phyloP scores from a whole-genome alignment of 352 stramenopile genomes.

The Blastocystis sp. region DNA sequence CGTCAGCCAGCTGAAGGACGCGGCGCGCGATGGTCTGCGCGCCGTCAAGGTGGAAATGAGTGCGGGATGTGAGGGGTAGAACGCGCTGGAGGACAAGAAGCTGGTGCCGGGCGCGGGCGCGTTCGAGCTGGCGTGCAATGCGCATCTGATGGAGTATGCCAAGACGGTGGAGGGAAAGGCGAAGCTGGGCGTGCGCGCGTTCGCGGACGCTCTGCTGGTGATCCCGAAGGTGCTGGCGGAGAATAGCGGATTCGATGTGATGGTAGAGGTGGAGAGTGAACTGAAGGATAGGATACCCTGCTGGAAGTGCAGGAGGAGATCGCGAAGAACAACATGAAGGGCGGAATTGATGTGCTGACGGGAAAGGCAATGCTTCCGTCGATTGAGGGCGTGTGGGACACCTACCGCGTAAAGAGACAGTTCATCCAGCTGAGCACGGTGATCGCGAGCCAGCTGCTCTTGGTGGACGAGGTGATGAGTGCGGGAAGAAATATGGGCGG shows the following conservation, averaged over 20 bases:
- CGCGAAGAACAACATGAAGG: conserved; percentile 79
- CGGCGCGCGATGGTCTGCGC: conserved; percentile 91
- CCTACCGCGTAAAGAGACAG: conserved; percentile 97
- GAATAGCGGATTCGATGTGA: conserved; percentile 90
- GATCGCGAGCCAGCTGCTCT: conserved; percentile 46
- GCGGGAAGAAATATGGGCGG: conserved; percentile 50
- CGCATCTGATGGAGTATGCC: conserved; percentile 80
- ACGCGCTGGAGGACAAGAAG: conserved; percentile 91
- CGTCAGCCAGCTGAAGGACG: conserved; percentile 98
- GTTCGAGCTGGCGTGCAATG: conserved; percentile 89
- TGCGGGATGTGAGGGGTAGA: conserved; percentile 73
- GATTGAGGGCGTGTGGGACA: conserved; percentile 95
- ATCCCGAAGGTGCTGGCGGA: conserved; percentile 97
- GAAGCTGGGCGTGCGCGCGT: conserved; percentile 95
- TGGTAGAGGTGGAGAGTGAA: not conserved
- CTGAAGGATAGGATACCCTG: conserved; percentile 86
- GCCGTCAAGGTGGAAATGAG: conserved; percentile 81
- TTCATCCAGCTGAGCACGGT: conserved; percentile 86
- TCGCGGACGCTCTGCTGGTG: conserved; percentile 92
- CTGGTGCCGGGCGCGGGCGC: conserved; percentile 91
- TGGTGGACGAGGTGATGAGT: conserved; percentile 65
- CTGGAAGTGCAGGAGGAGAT: conserved; percentile 92
- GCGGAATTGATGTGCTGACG: conserved; percentile 91
- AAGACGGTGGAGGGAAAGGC: conserved; percentile 87
- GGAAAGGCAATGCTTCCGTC: conserved; percentile 92